Conservation (phyloP, 495 filamentous ascomycete species). For the Penicillium mononematosum region DNA sequence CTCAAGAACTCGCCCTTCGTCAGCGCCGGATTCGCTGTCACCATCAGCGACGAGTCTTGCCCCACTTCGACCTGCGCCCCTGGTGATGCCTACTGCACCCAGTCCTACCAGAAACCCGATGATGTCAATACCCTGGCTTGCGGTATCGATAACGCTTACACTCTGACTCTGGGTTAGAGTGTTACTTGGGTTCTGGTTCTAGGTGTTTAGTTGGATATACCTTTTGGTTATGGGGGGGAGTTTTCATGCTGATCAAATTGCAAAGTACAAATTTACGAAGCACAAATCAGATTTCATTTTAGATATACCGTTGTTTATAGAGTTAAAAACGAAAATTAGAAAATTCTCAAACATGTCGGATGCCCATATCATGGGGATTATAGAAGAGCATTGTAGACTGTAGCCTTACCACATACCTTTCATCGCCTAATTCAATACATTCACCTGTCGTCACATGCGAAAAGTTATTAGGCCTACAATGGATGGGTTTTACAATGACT, state of each 20-base stretch:
- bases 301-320: background rate
- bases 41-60: slow-evolving; percentile 31
- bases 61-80: slow-evolving; percentile 30
- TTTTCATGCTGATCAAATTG: slow-evolving; percentile 10
- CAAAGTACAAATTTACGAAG: slow-evolving; percentile 2
- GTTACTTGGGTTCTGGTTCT: slow-evolving; percentile 1
- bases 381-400: background rate
- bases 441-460: no score
- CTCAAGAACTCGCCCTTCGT: slow-evolving; percentile 31
- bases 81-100: slow-evolving; percentile 34
- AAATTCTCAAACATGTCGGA: background rate
- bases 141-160: slow-evolving; percentile 20
- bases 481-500: no score
- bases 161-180: slow-evolving; percentile 25
- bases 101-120: slow-evolving; percentile 36
- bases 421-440: background rate
- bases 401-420: background rate
- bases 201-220: slow-evolving; percentile 9
- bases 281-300: slow-evolving; percentile 1
- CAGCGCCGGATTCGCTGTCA: slow-evolving; percentile 35
- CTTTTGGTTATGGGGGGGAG: slow-evolving; percentile 5
- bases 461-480: no score
- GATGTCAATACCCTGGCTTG: slow-evolving; percentile 35
- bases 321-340: background rate
- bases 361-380: background rate